Base-by-base conservation (phyloP, 129 eudicot genomes). In the Helianthus tuberosus region DNA sequence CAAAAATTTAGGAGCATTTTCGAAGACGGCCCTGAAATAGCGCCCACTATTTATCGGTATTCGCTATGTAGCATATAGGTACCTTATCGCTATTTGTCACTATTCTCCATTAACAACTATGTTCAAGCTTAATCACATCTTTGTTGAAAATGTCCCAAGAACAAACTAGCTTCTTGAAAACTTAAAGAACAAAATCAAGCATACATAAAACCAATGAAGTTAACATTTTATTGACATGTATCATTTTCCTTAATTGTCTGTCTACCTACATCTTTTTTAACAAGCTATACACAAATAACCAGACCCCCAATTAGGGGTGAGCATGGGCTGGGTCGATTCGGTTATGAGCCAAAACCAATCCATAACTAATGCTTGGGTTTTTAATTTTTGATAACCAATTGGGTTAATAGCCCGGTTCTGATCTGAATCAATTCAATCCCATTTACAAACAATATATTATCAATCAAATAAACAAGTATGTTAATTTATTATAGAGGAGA, bases 51-150 rank as follows among this genome's bases (percentile, higher is more conserved):
- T 27, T 27, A 27, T 27, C 32, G 2, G 32, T 27, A 27, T 27
- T 27, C 32, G 32, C 32, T 20, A 20, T 20, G 23, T 20, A 20
- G 23, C 23, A 20, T 20, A 20, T 20, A 20, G 23, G 23, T 20
- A 20, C 23, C 23, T 20, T 20, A 20, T 27, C 32, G 32, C 32
- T 27, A 27, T 27, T 2, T 27, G 32, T 27, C 32, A 27, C 3
- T 27, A 27, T 27, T 27, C 32, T 1, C 32, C 32, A 27, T 27
- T 27, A 32, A 32, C 4, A 58, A 6, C 14, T 25, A 27, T 23
- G 10, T 58, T 72, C 57, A 72, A 43, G 68, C 57, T 43, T 50
- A 75, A 12, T 47, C 44, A 73, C 7, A 8, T 74, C 38, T 48
- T 48, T 48, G 16, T 14, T 74, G 38, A 63, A 13, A 46, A 27